Evolutionary conservation across 169 alveolate genomes (phyloP), one percentile per base, ranked within the genome.

Genomic region (Plasmodium ovale): DNA sequence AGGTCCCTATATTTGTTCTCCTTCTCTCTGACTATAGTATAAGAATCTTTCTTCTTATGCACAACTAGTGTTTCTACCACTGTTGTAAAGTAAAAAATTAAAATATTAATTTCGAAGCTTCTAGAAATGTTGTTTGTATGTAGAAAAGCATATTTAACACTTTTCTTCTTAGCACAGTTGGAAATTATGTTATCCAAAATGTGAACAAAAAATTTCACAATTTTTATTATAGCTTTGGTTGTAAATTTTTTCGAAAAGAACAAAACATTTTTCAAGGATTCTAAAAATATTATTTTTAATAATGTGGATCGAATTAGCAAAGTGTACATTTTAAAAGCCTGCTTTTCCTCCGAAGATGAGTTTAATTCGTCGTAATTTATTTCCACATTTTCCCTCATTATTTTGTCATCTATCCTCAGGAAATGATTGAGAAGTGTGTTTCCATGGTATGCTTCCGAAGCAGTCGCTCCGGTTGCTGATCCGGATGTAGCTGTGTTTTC

Each of bases 161-260:
- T 58, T 44, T 58, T 69, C 62, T 37, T 85, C 44, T 64, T 85
- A 5, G 73, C 73, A 58, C 91, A 85, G 19, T 31, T 69, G 9
- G 85, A 33, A 37, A 72, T 21, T 3, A 64, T 14, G 29, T 35
- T 39, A 27, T 85, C 74, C 29, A 85, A n/a, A 42, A 69, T 27
- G 35, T 58, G 27, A 14, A 69, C 9, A 85, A 85, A 85, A 44
- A 68, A 71, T 31, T 85, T 56, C 27, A 85, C 58, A 54, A 85
- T 54, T 69, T 85, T 85, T 68, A 85, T 85, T 19, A 85, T 53
- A 12, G 87, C 35, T 71, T 85, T 85, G 33, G 31, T 68, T 21
- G 87, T 56, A 69, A 68, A 85, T 58, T 85, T 85, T 72, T 85
- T 85, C 31, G 87, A 85, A 69, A 68, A 85, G 2, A 71, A 68